Conservation (phyloP, 2,329 filamentous ascomycete genomes). For the Aspergillus ustus region DNA sequence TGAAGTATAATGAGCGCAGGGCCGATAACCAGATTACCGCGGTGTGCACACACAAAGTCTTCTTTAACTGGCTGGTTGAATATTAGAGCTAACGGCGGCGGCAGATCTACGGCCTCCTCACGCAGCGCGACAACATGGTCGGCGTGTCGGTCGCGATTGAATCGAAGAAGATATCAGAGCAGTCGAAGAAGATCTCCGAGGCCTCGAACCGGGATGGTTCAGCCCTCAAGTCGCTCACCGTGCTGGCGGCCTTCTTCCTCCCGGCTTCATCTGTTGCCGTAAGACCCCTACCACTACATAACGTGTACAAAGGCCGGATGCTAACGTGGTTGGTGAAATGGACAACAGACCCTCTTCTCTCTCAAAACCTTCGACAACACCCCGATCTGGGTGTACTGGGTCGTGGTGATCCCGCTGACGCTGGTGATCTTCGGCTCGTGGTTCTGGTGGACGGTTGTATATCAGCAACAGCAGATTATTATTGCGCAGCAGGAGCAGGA, state of each 20-base stretch:
- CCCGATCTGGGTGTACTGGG: constrained; percentile 14
- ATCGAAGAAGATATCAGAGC: constrained; percentile 15
- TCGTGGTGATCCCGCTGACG: constrained; percentile 1
- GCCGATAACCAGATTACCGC: constrained; percentile 14
- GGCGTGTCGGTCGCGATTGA: constrained; percentile 14
- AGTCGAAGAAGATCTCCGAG: constrained; percentile 14
- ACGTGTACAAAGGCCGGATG: too few relatives aligned
- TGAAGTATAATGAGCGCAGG: constrained; percentile 6
- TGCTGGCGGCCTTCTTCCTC: constrained; percentile 12
- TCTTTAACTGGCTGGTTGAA: not conserved
- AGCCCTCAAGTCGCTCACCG: constrained; percentile 11
- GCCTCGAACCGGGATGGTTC: constrained; percentile 14
- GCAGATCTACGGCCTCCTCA: constrained; percentile 15
- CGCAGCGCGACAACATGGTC: constrained; percentile 17
- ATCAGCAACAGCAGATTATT: constrained; percentile 9
- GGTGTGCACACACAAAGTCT: not conserved
- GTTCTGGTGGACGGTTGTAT: constrained; percentile 11
- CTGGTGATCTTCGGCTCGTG: constrained; percentile 9
- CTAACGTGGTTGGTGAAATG: too few relatives aligned
- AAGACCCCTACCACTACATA: too few relatives aligned
- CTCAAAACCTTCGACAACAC: not conserved
- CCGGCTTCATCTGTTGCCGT: constrained; percentile 14
- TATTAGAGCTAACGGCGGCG: accelerated
- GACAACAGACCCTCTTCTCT: constrained; percentile 4
- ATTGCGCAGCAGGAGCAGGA: constrained; percentile 1